Evolutionary conservation across 768 basidiomycete genomes (phyloP).

Genomic region (Hortiboletus campestris): DNA sequence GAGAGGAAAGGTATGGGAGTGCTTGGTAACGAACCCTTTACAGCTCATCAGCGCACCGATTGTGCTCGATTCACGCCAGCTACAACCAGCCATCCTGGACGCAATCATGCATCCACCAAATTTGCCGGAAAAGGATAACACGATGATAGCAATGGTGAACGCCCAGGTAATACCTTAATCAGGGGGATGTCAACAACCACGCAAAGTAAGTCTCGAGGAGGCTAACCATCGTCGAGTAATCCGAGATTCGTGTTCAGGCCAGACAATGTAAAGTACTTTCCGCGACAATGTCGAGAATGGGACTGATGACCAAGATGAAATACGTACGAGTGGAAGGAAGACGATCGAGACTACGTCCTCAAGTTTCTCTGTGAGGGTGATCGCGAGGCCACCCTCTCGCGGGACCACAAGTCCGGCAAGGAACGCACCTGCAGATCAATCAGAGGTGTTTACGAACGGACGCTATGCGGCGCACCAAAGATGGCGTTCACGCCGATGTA

Average conservation of each 20-base stretch:
- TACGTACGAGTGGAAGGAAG: conserved; percentile 75
- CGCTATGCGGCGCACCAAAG: too few species aligned
- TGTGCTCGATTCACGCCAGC: conserved; percentile 75
- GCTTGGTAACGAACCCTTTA: conserved; percentile 61
- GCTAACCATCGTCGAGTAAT: conserved; percentile 70
- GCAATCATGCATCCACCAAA: conserved; percentile 81
- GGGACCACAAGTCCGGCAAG: conserved; percentile 80
- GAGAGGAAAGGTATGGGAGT: neutral
- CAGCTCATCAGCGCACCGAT: conserved; percentile 95
- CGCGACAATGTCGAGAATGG: neutral
- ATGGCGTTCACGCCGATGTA: conserved; percentile 90
- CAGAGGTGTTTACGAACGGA: too few species aligned
- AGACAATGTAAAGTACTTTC: conserved; percentile 87
- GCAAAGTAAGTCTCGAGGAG: neutral
- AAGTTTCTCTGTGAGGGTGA: conserved; percentile 89
- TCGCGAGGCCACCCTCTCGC: conserved; percentile 82
- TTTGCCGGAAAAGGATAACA: conserved; percentile 86
- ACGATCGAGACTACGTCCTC: conserved; percentile 93
- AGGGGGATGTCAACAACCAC: neutral
- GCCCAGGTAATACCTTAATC: conserved; percentile 76
- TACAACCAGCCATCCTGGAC: conserved; percentile 67
- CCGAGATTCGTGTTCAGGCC: conserved; percentile 91
- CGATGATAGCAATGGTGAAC: conserved; percentile 77
- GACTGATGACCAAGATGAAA: neutral
- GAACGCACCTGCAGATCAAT: too few species aligned